Evolutionary conservation across 2,329 filamentous ascomycete species (phyloP).

Genomic region (Phialophora verrucosa): DNA sequence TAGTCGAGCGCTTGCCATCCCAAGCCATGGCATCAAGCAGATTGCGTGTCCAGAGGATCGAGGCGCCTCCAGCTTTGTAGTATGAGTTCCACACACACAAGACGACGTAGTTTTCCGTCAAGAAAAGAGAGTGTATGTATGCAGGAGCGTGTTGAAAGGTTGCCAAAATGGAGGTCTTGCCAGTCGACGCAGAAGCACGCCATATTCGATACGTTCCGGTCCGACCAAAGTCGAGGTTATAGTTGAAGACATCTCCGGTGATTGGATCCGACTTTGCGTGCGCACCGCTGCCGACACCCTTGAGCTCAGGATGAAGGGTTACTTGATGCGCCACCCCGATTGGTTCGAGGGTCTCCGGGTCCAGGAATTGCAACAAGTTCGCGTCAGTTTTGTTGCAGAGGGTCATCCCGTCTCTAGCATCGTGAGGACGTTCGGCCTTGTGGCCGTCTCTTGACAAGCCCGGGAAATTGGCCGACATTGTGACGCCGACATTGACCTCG

Average conservation of each 20-base stretch:
- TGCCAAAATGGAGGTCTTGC: conserved; percentile 72
- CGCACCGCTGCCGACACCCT: conserved; percentile 69
- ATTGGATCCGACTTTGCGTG: conserved; percentile 74
- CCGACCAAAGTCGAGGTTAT: conserved; percentile 69
- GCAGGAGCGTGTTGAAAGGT: conserved; percentile 65
- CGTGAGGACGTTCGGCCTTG: conserved; percentile 28
- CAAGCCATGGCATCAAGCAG: conserved; percentile 72
- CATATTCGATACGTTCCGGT: conserved; percentile 72
- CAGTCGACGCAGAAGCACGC: conserved; percentile 65
- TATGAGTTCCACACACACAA: conserved; percentile 74
- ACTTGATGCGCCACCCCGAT: conserved; percentile 66
- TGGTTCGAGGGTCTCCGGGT: conserved; percentile 75
- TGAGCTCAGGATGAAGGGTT: conserved; percentile 69
- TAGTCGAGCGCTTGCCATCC: conserved; percentile 60
- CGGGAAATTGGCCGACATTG: conserved; percentile 68
- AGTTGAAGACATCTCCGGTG: conserved; percentile 81
- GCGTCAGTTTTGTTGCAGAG: conserved; percentile 68
- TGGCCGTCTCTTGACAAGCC: conserved; percentile 51
- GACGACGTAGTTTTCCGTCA: conserved; percentile 73
- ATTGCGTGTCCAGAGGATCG: conserved; percentile 69
- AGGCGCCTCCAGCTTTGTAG: conserved; percentile 62
- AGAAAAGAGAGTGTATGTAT: conserved; percentile 83
- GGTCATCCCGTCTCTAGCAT: conserved; percentile 48
- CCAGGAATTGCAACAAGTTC: conserved; percentile 63
- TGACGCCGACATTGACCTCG: conserved; percentile 68